Evolutionary conservation across 495 filamentous ascomycete genomes (phyloP).

Genomic region (Podospora sp.): DNA sequence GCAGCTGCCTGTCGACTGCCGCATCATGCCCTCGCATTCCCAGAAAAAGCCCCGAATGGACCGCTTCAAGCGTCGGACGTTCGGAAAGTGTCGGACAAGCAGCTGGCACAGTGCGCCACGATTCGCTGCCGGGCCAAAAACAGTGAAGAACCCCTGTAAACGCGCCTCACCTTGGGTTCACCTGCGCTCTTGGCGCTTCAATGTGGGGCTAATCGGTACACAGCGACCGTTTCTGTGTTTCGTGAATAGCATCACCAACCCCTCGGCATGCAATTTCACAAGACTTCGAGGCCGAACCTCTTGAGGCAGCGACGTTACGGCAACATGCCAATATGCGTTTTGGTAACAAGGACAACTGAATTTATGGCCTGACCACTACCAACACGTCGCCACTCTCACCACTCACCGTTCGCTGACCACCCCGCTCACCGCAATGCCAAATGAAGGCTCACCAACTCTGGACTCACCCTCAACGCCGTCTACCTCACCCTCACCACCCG

Average conservation of each 20-base stretch:
- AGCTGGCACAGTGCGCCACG: background rate
- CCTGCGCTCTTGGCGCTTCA: background rate
- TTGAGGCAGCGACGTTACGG: background rate
- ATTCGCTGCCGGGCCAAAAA: background rate
- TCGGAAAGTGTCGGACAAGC: constrained; percentile 9
- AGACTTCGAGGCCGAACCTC: background rate
- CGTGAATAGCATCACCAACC: constrained; percentile 21
- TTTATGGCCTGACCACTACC: background rate
- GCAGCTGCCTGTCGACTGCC: background rate
- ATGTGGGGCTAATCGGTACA: constrained; percentile 1
- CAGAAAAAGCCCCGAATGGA: constrained; percentile 23
- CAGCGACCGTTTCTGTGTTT: background rate
- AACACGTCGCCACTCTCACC: background rate
- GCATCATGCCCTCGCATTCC: background rate
- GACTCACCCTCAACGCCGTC: background rate
- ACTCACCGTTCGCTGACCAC: background rate
- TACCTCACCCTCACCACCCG: background rate
- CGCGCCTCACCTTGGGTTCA: background rate
- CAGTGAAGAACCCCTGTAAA: background rate
- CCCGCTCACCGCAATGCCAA: constrained; percentile 2
- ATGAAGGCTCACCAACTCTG: background rate
- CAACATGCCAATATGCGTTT: background rate
- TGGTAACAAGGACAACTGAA: background rate
- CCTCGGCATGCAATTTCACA: background rate
- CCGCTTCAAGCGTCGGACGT: constrained; percentile 1